Evolutionary conservation across 2,329 filamentous ascomycete genomes (phyloP), one percentile per base, ranked within the genome.

Genomic region (Xylariales sp.): DNA sequence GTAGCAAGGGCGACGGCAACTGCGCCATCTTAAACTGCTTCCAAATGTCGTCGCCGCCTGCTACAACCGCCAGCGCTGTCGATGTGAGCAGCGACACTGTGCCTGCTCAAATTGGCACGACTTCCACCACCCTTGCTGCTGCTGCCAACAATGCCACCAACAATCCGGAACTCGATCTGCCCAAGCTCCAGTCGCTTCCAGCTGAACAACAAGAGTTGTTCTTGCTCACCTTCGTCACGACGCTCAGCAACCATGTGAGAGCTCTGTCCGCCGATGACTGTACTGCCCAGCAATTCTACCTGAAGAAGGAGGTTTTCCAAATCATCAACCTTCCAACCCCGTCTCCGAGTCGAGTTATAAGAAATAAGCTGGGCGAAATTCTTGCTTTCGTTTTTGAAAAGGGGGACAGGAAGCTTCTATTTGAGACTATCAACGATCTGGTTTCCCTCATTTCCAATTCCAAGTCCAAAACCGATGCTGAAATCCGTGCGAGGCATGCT

Each of bases 201-300:
- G 81, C 87, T 38, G 93, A 98, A 66, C 93, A 98, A 62, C 93
- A 98, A 65, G 90, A 96, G 55, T 78, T 98, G 11, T 94, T 93
- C 62, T 77, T 98, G 45, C 74, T 98, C 43, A 94, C 83, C 18
- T 96, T 94, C 58, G 85, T 90, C 24, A 85, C 89, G 19, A 80
- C 85, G 43, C 74, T 98, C 40, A 83, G 81, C 45, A 85, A 84
- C 50, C 86, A 96, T 72, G 85, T 95, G 30, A 73, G 81, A 38
- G 69, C 69, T 13, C 76, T 97, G 32, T 77, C 81, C 37, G 72
- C 81, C 44, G 88, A 95, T 50, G 85, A 86, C 56, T 85, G 90
- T 49, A 91, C 87, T 16, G 78, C 86, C 11, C 86, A 96, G 65
- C 93, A 98, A 63, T 81, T 89, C 53, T 87, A 88, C 59, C 74